phyloP scores from a whole-genome alignment of 148 eudicot species.

The Simmondsia chinensis region DNA sequence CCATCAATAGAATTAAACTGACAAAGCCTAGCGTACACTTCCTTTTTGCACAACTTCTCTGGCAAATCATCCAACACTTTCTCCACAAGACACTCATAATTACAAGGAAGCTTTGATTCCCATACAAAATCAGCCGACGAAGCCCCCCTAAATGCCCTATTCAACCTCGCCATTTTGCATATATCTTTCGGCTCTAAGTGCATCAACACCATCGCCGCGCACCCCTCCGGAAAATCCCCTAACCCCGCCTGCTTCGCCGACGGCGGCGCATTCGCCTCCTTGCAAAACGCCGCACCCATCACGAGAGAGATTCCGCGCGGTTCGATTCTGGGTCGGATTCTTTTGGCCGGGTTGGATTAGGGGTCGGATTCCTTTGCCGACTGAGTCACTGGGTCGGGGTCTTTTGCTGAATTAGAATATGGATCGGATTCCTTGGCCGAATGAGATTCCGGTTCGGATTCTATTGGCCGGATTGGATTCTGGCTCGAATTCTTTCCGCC shows the following conservation, averaged over 20 bases:
- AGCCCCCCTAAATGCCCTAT: too few species aligned
- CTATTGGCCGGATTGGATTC: too few species aligned
- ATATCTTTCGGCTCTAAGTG: conserved; percentile 31
- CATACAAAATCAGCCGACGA: conserved; percentile 36
- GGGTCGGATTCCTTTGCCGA: too few species aligned
- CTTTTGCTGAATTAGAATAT: too few species aligned
- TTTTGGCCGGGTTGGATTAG: too few species aligned
- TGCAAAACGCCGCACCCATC: conserved; percentile 22
- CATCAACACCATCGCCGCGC: conserved; percentile 27
- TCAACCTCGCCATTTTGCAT: conserved; percentile 22
- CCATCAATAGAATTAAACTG: conserved; percentile 26
- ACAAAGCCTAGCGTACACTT: conserved; percentile 26
- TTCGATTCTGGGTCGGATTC: too few species aligned
- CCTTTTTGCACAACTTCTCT: conserved; percentile 20
- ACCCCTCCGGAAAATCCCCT: conserved; percentile 43
- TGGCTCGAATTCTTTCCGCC: too few species aligned
- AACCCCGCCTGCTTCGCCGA: conserved; percentile 21
- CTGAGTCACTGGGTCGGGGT: too few species aligned
- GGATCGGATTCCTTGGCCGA: too few species aligned
- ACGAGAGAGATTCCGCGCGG: too few species aligned
- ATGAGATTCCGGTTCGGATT: too few species aligned
- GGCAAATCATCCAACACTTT: conserved; percentile 17
- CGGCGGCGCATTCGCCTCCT: background rate
- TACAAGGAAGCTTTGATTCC: conserved; percentile 32
- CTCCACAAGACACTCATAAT: conserved; percentile 11